phyloP scores from a whole-genome alignment of 306 rosid genomes.

The Pyrus betulifolia region DNA sequence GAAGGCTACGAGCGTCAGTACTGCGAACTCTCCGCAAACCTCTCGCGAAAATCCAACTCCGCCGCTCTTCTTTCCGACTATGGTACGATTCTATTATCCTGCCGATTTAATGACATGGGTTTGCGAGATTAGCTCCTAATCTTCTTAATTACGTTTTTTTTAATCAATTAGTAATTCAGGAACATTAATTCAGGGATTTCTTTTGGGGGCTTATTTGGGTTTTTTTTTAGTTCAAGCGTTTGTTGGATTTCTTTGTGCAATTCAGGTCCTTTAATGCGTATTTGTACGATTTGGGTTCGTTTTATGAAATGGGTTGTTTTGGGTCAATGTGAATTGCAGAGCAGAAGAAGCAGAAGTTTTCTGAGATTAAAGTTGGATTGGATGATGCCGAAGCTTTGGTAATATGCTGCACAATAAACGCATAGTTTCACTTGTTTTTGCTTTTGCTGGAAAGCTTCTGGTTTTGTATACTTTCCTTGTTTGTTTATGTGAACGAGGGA shows the following conservation, averaged over 20 bases:
- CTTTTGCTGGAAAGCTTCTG: background rate
- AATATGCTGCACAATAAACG: background rate
- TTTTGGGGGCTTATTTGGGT: background rate
- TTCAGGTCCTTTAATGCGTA: background rate
- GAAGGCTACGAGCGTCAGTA: slow-evolving; percentile 92
- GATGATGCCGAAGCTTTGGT: slow-evolving; percentile 85
- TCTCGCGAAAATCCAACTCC: slow-evolving; percentile 70
- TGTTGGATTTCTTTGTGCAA: background rate
- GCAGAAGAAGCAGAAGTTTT: slow-evolving; percentile 60
- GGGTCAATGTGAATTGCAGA: slow-evolving; percentile 36
- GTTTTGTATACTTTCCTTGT: background rate
- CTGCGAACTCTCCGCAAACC: slow-evolving; percentile 84
- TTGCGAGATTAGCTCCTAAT: background rate
- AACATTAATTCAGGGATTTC: background rate
- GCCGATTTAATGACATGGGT: background rate
- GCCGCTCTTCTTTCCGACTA: slow-evolving; percentile 44
- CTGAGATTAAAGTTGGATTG: slow-evolving; percentile 65
- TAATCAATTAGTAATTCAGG: background rate
- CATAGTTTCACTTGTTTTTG: background rate
- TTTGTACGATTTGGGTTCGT: background rate
- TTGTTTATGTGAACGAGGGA: background rate
- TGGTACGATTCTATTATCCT: slow-evolving; percentile 17
- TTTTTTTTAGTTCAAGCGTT: background rate
- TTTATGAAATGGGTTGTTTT: background rate
- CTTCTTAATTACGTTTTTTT: background rate